Base-by-base conservation (phyloP, 805 yeast genomes). In the Lachancea thermotolerans region DNA sequence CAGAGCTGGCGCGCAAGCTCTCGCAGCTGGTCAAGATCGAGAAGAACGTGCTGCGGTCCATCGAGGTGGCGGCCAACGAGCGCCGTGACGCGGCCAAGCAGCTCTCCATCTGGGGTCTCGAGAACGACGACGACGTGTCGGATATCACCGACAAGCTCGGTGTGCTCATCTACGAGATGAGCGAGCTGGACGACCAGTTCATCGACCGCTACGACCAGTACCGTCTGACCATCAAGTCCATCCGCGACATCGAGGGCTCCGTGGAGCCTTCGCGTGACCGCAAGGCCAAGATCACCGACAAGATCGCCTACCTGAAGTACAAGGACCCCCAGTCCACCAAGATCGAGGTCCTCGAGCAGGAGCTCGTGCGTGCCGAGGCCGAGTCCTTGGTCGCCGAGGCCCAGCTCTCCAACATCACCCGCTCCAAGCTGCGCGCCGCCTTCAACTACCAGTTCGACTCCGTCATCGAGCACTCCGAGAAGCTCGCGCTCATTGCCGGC, bases 341-440 rank as follows among this genome's bases (percentile, higher is more conserved):
- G 73, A 81, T 86, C 53, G 76, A 79, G 45, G 80, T 85, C 46
- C 73, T 87, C 64, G 95, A 87, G 72, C 95, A 87, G 67, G 95
- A 86, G 68, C 74, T 86, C 63, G 95, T 87, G 48, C 77, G 95
- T 69, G 93, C 93, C 33, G 95, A 87, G 70, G 95, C 95, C 45
- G 95, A 87, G 70, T 82, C 89, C 42, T 73, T 86, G 53, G 95
- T 87, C 57, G 95, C 95, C 41, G 95, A 86, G 71, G 95, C 95
- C 28, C 95, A 87, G 72, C 74, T 87, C 58, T 83, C 91, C 33
- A 86, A 86, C 69, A 85, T 85, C 62, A 85, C 95, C 54, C 77
- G 95, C 71, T 89, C 86, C 64, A 84, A 85, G 69, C 76, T 87
- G 64, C 83, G 85, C 72, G 84, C 86, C 55, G 87, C 95, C 36